A percentile compares a stretch with the other conserved stretches of the same genome.
phyloP scores from a whole-genome alignment of 352 stramenopile genomes.

The Phytophthora hibernalis region DNA sequence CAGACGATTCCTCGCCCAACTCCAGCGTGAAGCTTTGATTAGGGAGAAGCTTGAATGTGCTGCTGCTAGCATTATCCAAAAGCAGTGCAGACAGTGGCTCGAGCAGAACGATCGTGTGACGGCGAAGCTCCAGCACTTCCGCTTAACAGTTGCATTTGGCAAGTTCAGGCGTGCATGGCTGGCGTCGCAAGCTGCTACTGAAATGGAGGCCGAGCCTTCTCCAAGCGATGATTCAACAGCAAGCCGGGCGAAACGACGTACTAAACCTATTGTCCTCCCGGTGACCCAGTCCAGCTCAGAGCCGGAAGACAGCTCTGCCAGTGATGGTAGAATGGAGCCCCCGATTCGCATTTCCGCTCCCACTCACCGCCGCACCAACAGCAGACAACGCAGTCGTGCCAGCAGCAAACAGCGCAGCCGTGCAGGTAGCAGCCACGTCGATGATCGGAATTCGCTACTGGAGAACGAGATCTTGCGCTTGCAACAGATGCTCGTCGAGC shows the following conservation, averaged over 20 bases:
- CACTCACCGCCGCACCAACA: constrained; percentile 24
- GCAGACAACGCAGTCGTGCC: constrained; percentile 28
- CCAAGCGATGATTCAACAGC: constrained; percentile 33
- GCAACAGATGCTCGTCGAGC: constrained; percentile 76
- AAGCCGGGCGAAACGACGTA: constrained; percentile 16
- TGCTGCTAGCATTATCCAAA: constrained; percentile 35
- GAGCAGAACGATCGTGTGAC: constrained; percentile 22
- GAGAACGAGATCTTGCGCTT: constrained; percentile 80
- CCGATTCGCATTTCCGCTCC: constrained; percentile 31
- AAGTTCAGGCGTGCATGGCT: constrained; percentile 40
- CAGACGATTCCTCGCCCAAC: constrained; percentile 34
- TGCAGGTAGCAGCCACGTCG: constrained; percentile 34
- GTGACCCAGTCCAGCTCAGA: constrained; percentile 38
- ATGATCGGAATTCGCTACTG: constrained; percentile 56
- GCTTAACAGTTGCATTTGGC: constrained; percentile 38
- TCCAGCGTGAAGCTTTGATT: constrained; percentile 22
- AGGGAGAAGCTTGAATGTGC: constrained; percentile 27
- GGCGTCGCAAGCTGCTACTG: constrained; percentile 19
- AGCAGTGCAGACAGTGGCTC: constrained; percentile 34
- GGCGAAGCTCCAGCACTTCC: constrained; percentile 43
- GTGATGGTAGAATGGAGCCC: constrained; percentile 35
- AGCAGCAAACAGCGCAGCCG: constrained; percentile 33
- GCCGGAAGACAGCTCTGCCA: constrained; percentile 42
- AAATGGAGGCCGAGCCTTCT: constrained; percentile 46
- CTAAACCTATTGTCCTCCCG: constrained; percentile 10